phyloP scores from a whole-genome alignment of 495 filamentous ascomycete genomes.

The Neurospora cerealis region DNA sequence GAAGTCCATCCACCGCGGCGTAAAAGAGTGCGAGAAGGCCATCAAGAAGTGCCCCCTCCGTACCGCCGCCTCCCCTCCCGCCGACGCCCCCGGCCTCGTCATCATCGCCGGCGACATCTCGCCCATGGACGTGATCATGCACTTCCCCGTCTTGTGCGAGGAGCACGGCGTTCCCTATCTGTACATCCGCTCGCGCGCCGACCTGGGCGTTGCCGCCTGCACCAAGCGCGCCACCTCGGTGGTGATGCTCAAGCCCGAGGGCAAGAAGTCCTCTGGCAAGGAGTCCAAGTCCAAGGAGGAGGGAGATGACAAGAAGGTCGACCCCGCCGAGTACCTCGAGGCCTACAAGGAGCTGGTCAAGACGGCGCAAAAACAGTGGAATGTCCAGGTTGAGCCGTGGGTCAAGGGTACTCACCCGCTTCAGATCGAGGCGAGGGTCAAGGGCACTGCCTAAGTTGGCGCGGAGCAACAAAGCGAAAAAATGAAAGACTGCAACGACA shows the following conservation, averaged over 20 bases:
- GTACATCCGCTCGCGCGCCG: constrained; percentile 76
- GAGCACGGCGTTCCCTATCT: constrained; percentile 93
- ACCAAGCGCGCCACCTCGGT: constrained; percentile 96
- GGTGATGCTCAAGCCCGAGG: constrained; percentile 61
- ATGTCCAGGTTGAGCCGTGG: constrained; percentile 21
- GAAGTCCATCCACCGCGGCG: constrained; percentile 89
- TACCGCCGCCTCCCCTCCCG: constrained; percentile 39
- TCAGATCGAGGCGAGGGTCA: constrained; percentile 10
- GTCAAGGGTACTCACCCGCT: constrained; percentile 22
- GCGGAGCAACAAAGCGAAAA: background rate
- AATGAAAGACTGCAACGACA: background rate
- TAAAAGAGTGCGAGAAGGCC: constrained; percentile 96
- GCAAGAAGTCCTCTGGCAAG: constrained; percentile 47
- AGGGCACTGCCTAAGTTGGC: background rate
- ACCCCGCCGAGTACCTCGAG: constrained; percentile 59
- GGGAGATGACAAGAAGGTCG: constrained; percentile 31
- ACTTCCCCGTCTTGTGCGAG: constrained; percentile 95
- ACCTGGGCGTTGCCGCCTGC: constrained; percentile 80
- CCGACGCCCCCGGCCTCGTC: constrained; percentile 60
- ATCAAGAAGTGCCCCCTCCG: constrained; percentile 74
- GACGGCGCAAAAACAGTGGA: constrained; percentile 59
- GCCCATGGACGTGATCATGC: constrained; percentile 93
- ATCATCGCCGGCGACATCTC: constrained; percentile 95
- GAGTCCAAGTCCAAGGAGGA: constrained; percentile 27
- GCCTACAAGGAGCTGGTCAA: constrained; percentile 63